Percentiles rank a stretch among this genome's conserved stretches.
Conservation (phyloP, 2,329 filamentous ascomycete genomes). For the Stemphylium beticola region DNA sequence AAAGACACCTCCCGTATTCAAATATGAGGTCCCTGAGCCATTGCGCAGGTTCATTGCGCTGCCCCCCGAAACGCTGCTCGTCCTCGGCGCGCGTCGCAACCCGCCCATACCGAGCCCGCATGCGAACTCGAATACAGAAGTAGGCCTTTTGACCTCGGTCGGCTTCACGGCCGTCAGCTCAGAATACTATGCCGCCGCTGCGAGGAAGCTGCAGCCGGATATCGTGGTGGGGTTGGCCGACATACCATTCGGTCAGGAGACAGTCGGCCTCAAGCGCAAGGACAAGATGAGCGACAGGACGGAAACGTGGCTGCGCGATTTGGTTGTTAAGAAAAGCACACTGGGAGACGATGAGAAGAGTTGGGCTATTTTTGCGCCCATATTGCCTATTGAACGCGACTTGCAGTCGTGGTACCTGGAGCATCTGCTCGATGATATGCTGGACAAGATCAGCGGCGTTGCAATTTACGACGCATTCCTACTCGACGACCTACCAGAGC, state of each 20-base stretch:
- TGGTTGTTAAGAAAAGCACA: constrained; percentile 58
- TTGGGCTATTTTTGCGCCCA: constrained; percentile 61
- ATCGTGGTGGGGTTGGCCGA: constrained; percentile 82
- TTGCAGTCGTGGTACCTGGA: constrained; percentile 82
- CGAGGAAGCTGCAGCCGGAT: constrained; percentile 74
- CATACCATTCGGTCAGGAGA: constrained; percentile 62
- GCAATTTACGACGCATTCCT: constrained; percentile 79
- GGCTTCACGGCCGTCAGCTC: constrained; percentile 77
- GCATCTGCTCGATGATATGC: constrained; percentile 69
- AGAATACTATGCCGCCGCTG: constrained; percentile 71
- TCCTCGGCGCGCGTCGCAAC: constrained; percentile 79
- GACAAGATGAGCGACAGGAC: constrained; percentile 86
- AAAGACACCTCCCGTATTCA: constrained; percentile 60
- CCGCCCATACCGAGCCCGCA: constrained; percentile 74
- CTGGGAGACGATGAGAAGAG: constrained; percentile 36
- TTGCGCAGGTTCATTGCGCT: constrained; percentile 80
- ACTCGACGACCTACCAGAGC: constrained; percentile 68
- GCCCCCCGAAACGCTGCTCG: constrained; percentile 67
- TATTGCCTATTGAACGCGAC: constrained; percentile 76
- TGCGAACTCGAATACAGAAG: constrained; percentile 71
- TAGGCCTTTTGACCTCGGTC: constrained; percentile 84
- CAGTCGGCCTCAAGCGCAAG: constrained; percentile 73
- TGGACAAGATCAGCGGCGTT: constrained; percentile 64
- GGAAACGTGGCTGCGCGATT: constrained; percentile 77
- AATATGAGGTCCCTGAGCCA: constrained; percentile 55